Conservation (phyloP, 192 early-diverging fungal species). For the Coemansia sp. region DNA sequence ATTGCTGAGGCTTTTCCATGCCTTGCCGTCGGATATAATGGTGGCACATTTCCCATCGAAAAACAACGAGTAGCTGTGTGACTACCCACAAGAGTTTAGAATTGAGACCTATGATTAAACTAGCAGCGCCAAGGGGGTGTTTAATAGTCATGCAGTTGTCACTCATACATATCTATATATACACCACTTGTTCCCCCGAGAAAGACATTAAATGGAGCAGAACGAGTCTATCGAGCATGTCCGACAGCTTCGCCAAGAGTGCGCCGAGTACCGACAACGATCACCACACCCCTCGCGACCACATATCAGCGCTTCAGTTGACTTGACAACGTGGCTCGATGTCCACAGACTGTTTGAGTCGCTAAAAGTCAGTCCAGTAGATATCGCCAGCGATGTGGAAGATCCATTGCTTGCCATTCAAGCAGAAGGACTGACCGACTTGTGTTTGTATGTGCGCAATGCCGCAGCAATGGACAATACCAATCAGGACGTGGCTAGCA, state of each 20-base stretch:
- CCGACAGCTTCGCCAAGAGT: constrained; percentile 7
- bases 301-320: constrained; percentile 12
- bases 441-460: constrained; percentile 44
- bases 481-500: constrained; percentile 23
- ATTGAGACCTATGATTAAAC: background rate
- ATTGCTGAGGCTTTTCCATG: constrained; percentile 9
- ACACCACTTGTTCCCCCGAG: background rate
- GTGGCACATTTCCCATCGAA: constrained; percentile 15
- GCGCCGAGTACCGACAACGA: constrained; percentile 9
- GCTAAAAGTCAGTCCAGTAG: background rate
- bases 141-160: background rate
- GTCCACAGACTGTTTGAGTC: constrained; percentile 18
- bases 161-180: background rate
- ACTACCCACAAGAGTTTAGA: background rate
- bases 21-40: constrained; percentile 14
- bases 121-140: too few species aligned
- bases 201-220: background rate
- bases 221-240: background rate
- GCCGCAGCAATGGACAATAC: constrained; percentile 27
- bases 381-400: background rate
- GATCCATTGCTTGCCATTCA: background rate
- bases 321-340: background rate
- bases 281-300: constrained; percentile 47
- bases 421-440: constrained; percentile 15
- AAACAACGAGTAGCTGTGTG: background rate